Conservation (phyloP, 192 early-diverging fungal species). For the Spizellomyces sp. region DNA sequence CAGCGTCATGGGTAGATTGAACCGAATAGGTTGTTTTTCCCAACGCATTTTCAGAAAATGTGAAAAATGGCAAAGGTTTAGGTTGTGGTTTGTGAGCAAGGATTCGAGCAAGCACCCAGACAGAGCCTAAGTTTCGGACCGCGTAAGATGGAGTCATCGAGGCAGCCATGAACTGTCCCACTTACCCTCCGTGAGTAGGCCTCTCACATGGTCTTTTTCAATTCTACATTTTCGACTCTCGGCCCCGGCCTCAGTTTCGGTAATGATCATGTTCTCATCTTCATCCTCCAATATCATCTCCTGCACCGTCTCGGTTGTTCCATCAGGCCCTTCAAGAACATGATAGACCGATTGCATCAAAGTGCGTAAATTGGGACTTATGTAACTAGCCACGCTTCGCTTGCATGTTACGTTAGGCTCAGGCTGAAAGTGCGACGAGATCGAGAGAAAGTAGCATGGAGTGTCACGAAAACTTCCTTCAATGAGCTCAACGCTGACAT, state of each 20-base stretch:
- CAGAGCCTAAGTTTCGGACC: no score
- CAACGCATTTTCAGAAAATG: no score
- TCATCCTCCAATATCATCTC: background rate
- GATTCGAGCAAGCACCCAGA: no score
- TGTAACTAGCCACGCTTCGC: background rate
- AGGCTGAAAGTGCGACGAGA: background rate
- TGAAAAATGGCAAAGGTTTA: no score
- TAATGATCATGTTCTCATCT: background rate
- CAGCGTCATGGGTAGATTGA: no score
- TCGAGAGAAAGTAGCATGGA: background rate
- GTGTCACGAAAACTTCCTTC: background rate
- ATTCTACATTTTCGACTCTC: background rate
- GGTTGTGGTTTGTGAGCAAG: no score
- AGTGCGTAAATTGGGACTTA: background rate
- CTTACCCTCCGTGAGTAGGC: background rate
- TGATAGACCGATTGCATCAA: background rate
- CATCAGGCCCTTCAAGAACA: background rate
- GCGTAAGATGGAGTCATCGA: background rate
- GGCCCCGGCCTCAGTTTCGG: background rate
- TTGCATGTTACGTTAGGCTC: background rate
- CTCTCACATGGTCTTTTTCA: background rate
- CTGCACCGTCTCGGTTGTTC: background rate
- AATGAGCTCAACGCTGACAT: background rate
- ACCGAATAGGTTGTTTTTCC: no score
- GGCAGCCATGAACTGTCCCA: background rate